Base-by-base conservation (phyloP, 139 green algal genomes). In the Coelastrella sp. region DNA sequence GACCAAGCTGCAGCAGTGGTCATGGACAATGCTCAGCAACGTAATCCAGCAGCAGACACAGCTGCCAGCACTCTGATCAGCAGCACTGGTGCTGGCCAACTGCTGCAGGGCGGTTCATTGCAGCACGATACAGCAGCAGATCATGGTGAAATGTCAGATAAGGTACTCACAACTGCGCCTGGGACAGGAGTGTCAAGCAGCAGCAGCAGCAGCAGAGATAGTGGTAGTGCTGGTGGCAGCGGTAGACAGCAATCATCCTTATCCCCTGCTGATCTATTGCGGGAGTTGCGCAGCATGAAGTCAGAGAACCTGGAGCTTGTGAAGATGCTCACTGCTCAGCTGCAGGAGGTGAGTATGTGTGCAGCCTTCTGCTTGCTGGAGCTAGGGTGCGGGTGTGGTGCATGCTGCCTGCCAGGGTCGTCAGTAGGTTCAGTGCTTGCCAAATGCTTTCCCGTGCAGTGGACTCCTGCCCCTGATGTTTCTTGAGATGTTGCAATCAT, bases 181-280 rank as follows among this genome's bases (percentile, higher is more conserved):
- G n/a, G n/a, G n/a, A n/a, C n/a, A n/a, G n/a, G n/a, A n/a, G n/a
- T n/a, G 53, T 5, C 53, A 9, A 27, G 72, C 72, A 79, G 45
- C 32, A 41, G 72, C 23, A 38, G 17, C 9, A 13, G 57, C 19
- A 51, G 43, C 23, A 35, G 8, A 45, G 72, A 64, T 19, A 35
- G 69, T n/a, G n/a, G n/a, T n/a, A n/a, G n/a, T n/a, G n/a, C n/a
- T 38, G 57, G 68, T 43, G 50, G 68, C 68, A 78, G 68, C 69
- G 57, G 68, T 17, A 5, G 63, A 21, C 69, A 78, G 69, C 69
- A 60, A n/a, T 43, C 43, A 7, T 53, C 45, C 34, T 48, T 68
- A 40, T 68, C 50, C 23, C 6, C 50, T 66, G 50, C 73, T 68
- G 73, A 68, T n/a, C 21, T 81, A 21, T 13, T 67, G 73, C 73